A percentile compares a stretch with the other conserved stretches of the same genome.
Evolutionary conservation across 192 early-diverging fungal genomes (phyloP).

Genomic region (Coemansia furcata): DNA sequence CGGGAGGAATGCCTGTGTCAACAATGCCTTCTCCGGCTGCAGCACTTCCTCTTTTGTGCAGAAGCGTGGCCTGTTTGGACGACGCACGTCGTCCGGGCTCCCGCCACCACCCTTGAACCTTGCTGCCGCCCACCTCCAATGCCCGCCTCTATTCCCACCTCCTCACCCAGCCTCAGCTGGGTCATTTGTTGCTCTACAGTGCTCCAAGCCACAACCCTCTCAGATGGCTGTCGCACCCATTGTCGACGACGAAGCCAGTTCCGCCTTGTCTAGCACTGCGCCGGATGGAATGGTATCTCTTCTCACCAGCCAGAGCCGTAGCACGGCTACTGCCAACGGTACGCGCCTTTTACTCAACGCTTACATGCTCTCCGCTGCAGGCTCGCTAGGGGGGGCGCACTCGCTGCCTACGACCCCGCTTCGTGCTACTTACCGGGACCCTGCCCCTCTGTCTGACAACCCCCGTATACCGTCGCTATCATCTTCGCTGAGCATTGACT

Average conservation of each 20-base stretch:
- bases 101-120: conserved; percentile 49
- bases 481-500: not conserved
- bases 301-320: conserved; percentile 40
- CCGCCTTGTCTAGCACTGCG: conserved; percentile 10
- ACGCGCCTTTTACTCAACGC: conserved; percentile 31
- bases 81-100: conserved; percentile 38
- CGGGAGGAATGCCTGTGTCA: conserved; percentile 1
- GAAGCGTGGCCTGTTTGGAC: conserved; percentile 41
- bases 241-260: conserved; percentile 26
- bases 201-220: conserved; percentile 25
- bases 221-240: conserved; percentile 16
- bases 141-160: conserved; percentile 30
- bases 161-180: conserved; percentile 35
- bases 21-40: conserved; percentile 6
- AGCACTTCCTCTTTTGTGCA: conserved; percentile 32
- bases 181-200: conserved; percentile 12
- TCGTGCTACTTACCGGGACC: conserved; percentile 18
- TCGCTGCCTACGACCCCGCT: conserved; percentile 48
- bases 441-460: not conserved
- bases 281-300: conserved; percentile 23
- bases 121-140: conserved; percentile 37
- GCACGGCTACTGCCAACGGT: conserved; percentile 44
- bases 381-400: conserved; percentile 30
- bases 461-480: not conserved
- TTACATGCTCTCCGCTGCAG: conserved; percentile 6